Evolutionary conservation across 768 basidiomycete species (phyloP).

Genomic region (Calvatia gigantea): DNA sequence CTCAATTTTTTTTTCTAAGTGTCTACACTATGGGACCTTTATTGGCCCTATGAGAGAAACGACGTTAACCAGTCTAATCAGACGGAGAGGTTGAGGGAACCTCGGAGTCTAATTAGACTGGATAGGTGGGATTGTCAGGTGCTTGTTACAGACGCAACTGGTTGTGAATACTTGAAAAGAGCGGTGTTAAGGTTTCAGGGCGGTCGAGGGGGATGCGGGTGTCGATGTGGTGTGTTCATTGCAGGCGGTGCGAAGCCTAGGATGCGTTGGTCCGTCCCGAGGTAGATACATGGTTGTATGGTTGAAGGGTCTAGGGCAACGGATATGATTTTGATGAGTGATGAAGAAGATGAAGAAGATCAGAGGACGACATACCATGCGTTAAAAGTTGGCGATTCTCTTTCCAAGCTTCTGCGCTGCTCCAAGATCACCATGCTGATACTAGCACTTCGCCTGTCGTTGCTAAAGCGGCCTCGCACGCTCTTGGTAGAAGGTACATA

Average conservation of each 20-base stretch:
- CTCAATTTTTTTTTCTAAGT: no score
- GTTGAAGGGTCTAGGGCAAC: slow-evolving; percentile 75
- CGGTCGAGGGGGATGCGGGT: slow-evolving; percentile 22
- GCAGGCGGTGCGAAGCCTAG: slow-evolving; percentile 71
- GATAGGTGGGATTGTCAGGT: no score
- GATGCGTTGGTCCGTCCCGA: slow-evolving; percentile 80
- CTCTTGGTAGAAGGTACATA: slow-evolving; percentile 72
- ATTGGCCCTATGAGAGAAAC: no score
- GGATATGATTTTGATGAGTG: background rate
- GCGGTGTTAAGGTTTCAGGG: slow-evolving; percentile 32
- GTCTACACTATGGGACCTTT: no score
- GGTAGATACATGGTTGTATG: slow-evolving; percentile 81
- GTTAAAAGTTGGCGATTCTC: slow-evolving; percentile 85
- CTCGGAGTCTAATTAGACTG: no score
- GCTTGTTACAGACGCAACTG: no score
- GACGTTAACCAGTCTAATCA: no score
- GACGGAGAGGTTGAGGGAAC: no score
- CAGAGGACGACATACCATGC: slow-evolving; percentile 49
- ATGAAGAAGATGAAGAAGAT: slow-evolving; percentile 4
- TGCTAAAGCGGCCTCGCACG: slow-evolving; percentile 90
- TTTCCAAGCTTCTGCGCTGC: slow-evolving; percentile 87
- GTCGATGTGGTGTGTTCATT: slow-evolving; percentile 21
- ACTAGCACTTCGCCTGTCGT: slow-evolving; percentile 93
- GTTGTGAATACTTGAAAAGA: slow-evolving; percentile 19
- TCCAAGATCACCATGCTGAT: slow-evolving; percentile 90